Base-by-base conservation (phyloP, 1,284 basidiomycete species). In the Cryptococcus deneoformans region DNA sequence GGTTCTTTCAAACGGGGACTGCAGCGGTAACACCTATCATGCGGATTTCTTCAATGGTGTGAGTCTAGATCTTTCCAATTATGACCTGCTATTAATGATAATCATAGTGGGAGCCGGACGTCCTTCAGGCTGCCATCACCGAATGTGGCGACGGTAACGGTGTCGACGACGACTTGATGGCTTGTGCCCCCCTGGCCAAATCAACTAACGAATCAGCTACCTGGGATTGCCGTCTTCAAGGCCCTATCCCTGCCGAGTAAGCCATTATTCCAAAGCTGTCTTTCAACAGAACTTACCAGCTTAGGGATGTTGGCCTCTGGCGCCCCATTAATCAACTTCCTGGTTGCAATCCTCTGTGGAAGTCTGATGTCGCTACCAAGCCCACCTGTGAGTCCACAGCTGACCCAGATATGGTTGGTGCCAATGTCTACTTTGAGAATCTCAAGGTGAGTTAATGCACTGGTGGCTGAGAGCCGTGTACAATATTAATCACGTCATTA, bases 1-100 rank as follows among this genome's bases (percentile, higher is more conserved):
- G 4, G 64, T 75, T 43, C 60, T 75, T 11, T 61, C 73, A 14
- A 70, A 72, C 53, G 75, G 46, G 29, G 75, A 76, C 56, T 62
- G 63, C 35, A 58, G 58, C 7, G 75, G 75, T n/a, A 44, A 52
- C 8, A 58, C 62, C 11, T 71, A 61, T 60, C 75, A 75, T 56
- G 75, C 63, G 16, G 75, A 76, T 56, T 75, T 73, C 54, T 46
- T 65, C 46, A 65, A 68, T 40, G 72, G 72, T 10, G 69, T 71
- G 42, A 47, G 68, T 61, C 39, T 16, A 38, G 14, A 20, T 20
- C 9, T 37, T 6, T 10, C 10, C 10, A 46, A 10, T 11, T 35
- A 42, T 45, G 8, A 12, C 37, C 29, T 14, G 46, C 20, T 20
- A 39, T 49, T 36, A 8, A 43, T 35, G 16, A 52, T 37, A 52